Conservation (phyloP, 139 green algal species). For the Chlorella ohadii region DNA sequence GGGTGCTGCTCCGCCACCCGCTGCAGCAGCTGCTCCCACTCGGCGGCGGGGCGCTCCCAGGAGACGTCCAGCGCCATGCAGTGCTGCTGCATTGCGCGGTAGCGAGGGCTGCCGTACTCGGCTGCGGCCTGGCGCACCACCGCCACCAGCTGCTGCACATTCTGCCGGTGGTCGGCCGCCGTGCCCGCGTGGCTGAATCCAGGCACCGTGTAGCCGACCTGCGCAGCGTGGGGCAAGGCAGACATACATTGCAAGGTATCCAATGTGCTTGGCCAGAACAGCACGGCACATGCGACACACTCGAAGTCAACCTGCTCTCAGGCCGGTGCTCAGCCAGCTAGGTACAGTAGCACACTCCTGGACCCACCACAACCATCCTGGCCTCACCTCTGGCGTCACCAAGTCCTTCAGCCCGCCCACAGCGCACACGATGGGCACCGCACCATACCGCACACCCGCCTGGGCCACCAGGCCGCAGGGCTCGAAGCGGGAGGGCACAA, state of each 20-base stretch:
- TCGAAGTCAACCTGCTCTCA: too few relatives aligned
- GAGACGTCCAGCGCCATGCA: slow-evolving; percentile 79
- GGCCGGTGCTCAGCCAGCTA: too few relatives aligned
- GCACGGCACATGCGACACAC: too few relatives aligned
- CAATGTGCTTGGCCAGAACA: too few relatives aligned
- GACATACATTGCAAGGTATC: neutral
- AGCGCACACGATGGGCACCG: slow-evolving; percentile 73
- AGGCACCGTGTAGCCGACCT: slow-evolving; percentile 32
- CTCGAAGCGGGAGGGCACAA: slow-evolving; percentile 86
- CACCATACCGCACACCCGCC: slow-evolving; percentile 76
- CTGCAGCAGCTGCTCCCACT: slow-evolving; percentile 72
- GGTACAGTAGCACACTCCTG: too few relatives aligned
- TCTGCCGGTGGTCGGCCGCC: slow-evolving; percentile 24
- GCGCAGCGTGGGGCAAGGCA: neutral
- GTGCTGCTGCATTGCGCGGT: slow-evolving; percentile 35
- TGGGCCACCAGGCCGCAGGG: slow-evolving; percentile 89
- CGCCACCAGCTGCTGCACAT: slow-evolving; percentile 42
- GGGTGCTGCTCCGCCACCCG: neutral
- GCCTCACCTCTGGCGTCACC: slow-evolving; percentile 41
- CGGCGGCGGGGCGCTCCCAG: slow-evolving; percentile 61
- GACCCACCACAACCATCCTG: too few relatives aligned
- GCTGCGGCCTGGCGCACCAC: slow-evolving; percentile 38
- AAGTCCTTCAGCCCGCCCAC: slow-evolving; percentile 83
- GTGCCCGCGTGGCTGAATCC: slow-evolving; percentile 15
- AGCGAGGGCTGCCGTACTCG: slow-evolving; percentile 46